Evolutionary conservation across 176 grass and related monocot genomes (phyloP).

Genomic region (Pontederia paniculata): DNA sequence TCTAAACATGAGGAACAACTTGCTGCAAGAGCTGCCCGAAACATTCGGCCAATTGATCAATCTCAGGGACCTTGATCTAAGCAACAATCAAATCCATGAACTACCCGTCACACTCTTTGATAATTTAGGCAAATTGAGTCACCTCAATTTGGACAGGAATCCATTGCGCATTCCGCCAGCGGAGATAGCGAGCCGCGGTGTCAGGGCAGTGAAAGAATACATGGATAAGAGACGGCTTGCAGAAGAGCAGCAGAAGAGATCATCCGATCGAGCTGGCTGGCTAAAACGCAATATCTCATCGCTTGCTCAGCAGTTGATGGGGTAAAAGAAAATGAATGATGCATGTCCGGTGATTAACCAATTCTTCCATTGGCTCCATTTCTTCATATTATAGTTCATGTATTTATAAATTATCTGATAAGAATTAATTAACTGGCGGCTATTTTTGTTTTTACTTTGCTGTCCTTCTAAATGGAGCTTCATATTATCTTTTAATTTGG

Average conservation of each 20-base stretch:
- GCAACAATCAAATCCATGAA: slow-evolving; percentile 80
- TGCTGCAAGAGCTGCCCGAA: slow-evolving; percentile 55
- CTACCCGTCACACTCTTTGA: slow-evolving; percentile 56
- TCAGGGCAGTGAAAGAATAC: slow-evolving; percentile 37
- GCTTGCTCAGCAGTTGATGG: not conserved
- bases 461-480: no score
- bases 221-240: slow-evolving; percentile 47
- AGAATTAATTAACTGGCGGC: no score
- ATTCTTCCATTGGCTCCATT: no score
- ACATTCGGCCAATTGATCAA: slow-evolving; percentile 48
- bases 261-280: slow-evolving; percentile 33
- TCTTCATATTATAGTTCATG: no score
- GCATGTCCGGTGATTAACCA: no score
- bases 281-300: slow-evolving; percentile 52
- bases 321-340: no score
- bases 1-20: slow-evolving; percentile 77
- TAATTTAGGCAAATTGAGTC: slow-evolving; percentile 36
- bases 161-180: slow-evolving; percentile 45
- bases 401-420: no score
- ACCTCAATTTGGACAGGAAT: slow-evolving; percentile 64
- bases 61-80: slow-evolving; percentile 75
- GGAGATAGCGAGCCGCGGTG: slow-evolving; percentile 39
- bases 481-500: no score
- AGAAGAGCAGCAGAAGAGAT: slow-evolving; percentile 24
- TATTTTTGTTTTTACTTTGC: no score